Evolutionary conservation across 2,329 filamentous ascomycete genomes (phyloP), one percentile per base, ranked within the genome.

Genomic region (Blastomyces percursus): DNA sequence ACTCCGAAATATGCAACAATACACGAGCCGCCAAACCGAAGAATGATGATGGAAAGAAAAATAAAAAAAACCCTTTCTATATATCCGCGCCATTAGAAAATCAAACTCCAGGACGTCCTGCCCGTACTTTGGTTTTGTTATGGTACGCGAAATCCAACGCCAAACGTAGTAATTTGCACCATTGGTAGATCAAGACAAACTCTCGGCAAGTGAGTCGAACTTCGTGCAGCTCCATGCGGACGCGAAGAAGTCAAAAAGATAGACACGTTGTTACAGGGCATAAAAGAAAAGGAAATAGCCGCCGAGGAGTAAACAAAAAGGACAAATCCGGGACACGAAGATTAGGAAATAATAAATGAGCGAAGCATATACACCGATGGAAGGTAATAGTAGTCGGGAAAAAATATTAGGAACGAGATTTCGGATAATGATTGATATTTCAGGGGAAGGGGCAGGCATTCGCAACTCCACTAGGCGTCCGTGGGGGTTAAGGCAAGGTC

Each of bases 1-100:
- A 59, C 57, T n/a, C 57, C 42, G 27, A 44, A 32, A 59, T 35
- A 59, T 48, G 57, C 55, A 55, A 9, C 54, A 58, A 27, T 24
- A 40, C 12, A 42, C 21, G 24, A 58, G 46, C 42, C 57, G 32
- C 57, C 57, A 35, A 59, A 42, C 27, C 42, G 16, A 30, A 50
- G 44, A 59, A n/a, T n/a, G n/a, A n/a, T n/a, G n/a, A n/a, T n/a
- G n/a, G n/a, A n/a, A n/a, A n/a, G n/a, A n/a, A n/a, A n/a, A n/a
- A 32, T 7, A 2, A 32, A 35, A n/a, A 56, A 27, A 32, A 6
- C 11, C 54, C 24, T 32, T n/a, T 44, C 24, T 59, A 32, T 59
- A 46, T 27, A 21, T 21, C n/a, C 21, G 42, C 24, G 57, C 40
- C 27, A 48, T 24, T 32, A 42, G n/a, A 48, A 59, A 48, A 38